Evolutionary conservation across 2,329 filamentous ascomycete species (phyloP).

Genomic region (Colletotrichum sp.): DNA sequence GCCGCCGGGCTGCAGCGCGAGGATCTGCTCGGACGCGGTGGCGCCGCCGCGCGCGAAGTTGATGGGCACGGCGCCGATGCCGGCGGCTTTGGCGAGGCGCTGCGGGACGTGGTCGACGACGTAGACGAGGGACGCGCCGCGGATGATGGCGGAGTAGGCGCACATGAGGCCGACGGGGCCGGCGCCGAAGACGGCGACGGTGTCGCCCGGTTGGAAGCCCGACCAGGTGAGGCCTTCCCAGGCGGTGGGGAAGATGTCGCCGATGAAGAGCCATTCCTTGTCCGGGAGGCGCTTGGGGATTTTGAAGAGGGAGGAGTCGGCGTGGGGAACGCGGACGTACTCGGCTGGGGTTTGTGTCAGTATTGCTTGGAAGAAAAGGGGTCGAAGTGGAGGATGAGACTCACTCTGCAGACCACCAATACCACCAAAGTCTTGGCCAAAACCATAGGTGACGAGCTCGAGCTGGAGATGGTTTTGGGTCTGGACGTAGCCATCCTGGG

Average conservation of each 20-base stretch:
- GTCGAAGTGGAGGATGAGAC: not conserved
- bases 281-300: constrained; percentile 69
- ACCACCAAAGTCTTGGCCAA: not conserved
- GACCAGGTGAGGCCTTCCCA: constrained; percentile 63
- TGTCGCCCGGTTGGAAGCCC: constrained; percentile 65
- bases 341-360: constrained; percentile 32
- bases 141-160: constrained; percentile 29
- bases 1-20: constrained; percentile 18
- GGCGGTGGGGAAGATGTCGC: constrained; percentile 52
- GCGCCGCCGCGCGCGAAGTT: constrained; percentile 23
- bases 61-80: constrained; percentile 27
- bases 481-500: constrained; percentile 19
- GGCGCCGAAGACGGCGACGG: constrained; percentile 67
- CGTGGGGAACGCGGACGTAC: constrained; percentile 68
- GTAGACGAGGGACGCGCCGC: constrained; percentile 27
- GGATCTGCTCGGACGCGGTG: constrained; percentile 22
- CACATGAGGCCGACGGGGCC: constrained; percentile 68
- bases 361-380: not conserved
- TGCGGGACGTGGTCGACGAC: constrained; percentile 25
- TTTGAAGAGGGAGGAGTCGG: constrained; percentile 69
- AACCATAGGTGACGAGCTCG: not conserved
- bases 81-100: constrained; percentile 24
- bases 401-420: constrained; percentile 10
- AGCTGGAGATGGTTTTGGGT: not conserved
- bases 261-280: constrained; percentile 59